Evolutionary conservation across 2,329 filamentous ascomycete genomes (phyloP).

Genomic region (Fusarium proliferatum): DNA sequence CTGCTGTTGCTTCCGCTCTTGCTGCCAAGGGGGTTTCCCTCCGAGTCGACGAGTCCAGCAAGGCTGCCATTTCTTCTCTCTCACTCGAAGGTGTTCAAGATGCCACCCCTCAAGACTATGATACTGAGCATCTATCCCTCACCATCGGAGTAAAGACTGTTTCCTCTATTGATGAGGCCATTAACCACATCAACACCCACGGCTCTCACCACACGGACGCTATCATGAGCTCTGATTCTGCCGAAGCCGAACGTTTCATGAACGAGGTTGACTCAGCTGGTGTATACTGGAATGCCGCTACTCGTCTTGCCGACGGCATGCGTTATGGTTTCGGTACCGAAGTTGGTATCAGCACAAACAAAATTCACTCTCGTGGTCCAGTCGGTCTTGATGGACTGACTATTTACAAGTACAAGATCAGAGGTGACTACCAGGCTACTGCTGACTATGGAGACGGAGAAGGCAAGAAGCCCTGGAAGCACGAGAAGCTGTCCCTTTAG

Average conservation of each 20-base stretch:
- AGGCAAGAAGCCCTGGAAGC: constrained; percentile 68
- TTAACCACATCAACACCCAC: constrained; percentile 90
- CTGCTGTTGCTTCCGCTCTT: constrained; percentile 78
- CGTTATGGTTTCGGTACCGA: constrained; percentile 97
- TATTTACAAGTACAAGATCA: constrained; percentile 96
- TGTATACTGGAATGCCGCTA: constrained; percentile 97
- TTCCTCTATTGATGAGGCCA: constrained; percentile 73
- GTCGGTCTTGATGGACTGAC: constrained; percentile 94
- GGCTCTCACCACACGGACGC: constrained; percentile 94
- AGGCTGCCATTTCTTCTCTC: constrained; percentile 67
- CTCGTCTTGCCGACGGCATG: constrained; percentile 95
- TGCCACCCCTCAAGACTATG: constrained; percentile 77
- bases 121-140: constrained; percentile 90
- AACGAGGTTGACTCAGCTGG: constrained; percentile 87
- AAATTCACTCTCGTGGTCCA: constrained; percentile 93
- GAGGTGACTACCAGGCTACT: constrained; percentile 85
- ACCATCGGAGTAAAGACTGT: constrained; percentile 87
- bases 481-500: constrained; percentile 63
- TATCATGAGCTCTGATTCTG: constrained; percentile 78
- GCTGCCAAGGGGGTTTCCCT: constrained; percentile 82
- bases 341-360: constrained; percentile 98
- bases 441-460: constrained; percentile 76
- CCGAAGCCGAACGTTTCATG: constrained; percentile 84
- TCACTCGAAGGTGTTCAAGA: constrained; percentile 67
- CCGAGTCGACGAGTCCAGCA: constrained; percentile 79